Percentiles rank a stretch among this genome's conserved stretches.
These are phyloP conservation scores for Syzygium oleosum DNA, from an alignment of 345 rosid genomes.

Conservation along the genomic window DNA sequence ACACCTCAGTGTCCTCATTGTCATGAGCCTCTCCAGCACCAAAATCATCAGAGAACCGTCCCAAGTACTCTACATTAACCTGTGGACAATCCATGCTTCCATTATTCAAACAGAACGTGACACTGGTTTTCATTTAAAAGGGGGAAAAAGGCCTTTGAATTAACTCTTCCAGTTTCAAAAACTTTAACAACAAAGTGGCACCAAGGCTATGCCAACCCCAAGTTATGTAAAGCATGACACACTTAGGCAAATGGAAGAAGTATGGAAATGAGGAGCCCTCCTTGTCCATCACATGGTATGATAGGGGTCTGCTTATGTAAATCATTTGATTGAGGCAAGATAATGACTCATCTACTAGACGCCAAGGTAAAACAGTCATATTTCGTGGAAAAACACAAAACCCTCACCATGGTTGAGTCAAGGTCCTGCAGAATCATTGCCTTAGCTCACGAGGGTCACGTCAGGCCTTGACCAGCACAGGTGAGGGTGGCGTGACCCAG, in stretches of 20 bases:
- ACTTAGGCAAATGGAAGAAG: background rate
- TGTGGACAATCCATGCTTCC: constrained; percentile 11
- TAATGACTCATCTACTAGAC: background rate
- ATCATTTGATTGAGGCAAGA: background rate
- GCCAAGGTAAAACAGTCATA: background rate
- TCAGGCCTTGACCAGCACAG: background rate
- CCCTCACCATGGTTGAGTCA: background rate
- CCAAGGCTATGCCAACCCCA: background rate
- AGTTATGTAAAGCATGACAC: background rate
- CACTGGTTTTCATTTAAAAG: background rate
- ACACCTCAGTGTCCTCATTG: constrained; percentile 8
- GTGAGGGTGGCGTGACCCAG: background rate
- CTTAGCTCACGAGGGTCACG: background rate
- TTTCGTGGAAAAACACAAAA: background rate
- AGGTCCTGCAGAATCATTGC: background rate
- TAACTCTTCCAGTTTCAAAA: background rate
- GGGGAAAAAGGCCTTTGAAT: background rate
- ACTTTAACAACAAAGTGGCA: background rate
- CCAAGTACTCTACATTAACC: constrained; percentile 76
- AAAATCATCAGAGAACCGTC: constrained; percentile 64
- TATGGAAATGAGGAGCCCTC: background rate
- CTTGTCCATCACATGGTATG: background rate
- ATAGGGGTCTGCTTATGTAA: background rate
- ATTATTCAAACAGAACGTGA: background rate
- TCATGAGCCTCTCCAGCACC: constrained; percentile 56